phyloP scores from a whole-genome alignment of 2,329 filamentous ascomycete species.

The Calonectria crousiana region DNA sequence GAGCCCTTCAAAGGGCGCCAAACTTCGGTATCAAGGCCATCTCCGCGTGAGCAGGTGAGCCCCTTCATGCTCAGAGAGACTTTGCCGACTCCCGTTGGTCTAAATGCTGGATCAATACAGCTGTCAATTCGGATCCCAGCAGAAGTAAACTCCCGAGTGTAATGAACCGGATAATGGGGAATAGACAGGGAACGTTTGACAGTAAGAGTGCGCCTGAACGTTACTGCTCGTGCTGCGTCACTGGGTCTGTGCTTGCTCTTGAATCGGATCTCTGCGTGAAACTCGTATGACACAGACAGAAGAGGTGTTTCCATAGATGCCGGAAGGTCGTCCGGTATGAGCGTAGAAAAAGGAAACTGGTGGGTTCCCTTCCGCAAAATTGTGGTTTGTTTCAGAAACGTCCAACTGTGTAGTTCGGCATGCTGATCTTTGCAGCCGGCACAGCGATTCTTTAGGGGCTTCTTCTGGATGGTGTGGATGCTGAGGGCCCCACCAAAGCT shows the following conservation, averaged over 20 bases:
- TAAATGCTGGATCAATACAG: slow-evolving; percentile 81
- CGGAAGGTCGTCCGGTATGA: slow-evolving; percentile 85
- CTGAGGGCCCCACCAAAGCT: slow-evolving; percentile 15
- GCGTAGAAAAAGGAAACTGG: slow-evolving; percentile 85
- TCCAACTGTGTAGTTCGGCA: slow-evolving; percentile 31
- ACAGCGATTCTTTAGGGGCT: slow-evolving; percentile 31
- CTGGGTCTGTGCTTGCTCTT: slow-evolving; percentile 61
- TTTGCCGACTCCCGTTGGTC: slow-evolving; percentile 81
- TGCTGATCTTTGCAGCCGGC: slow-evolving; percentile 30
- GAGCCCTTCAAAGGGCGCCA: slow-evolving; percentile 92
- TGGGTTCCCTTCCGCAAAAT: neutral
- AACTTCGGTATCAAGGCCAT: slow-evolving; percentile 73
- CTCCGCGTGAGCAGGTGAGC: slow-evolving; percentile 75
- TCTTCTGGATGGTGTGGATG: slow-evolving; percentile 21
- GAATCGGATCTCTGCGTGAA: slow-evolving; percentile 74
- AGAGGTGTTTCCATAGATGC: slow-evolving; percentile 81
- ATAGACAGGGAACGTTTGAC: slow-evolving; percentile 81
- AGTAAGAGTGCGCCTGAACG: slow-evolving; percentile 74
- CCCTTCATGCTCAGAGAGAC: slow-evolving; percentile 56
- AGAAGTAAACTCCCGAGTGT: slow-evolving; percentile 79
- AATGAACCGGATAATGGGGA: slow-evolving; percentile 82
- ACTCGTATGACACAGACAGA: slow-evolving; percentile 80
- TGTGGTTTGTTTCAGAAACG: neutral
- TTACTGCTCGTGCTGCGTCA: slow-evolving; percentile 58
- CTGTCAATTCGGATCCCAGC: slow-evolving; percentile 90